Base-by-base conservation (phyloP, 805 yeast species). In the Allodekkera sacchari region DNA sequence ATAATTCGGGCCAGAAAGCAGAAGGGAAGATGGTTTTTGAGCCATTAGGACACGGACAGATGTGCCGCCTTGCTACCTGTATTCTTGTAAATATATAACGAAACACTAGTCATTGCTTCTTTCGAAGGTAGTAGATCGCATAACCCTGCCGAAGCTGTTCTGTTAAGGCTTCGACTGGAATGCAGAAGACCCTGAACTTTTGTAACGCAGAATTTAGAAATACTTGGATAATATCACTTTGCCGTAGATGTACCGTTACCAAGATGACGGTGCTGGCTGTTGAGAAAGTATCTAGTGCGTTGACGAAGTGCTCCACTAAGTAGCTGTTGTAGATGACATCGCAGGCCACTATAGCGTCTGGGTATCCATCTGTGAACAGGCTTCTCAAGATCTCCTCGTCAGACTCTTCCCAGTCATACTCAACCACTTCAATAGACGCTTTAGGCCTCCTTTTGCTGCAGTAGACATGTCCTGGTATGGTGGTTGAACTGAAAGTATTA, bases 1-100 rank as follows among this genome's bases (percentile, higher is more conserved):
- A 72, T 92, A 23, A 59, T 92, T 35, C 71, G 71, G 33, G 71
- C 89, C 53, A 74, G 97, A 59, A 77, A 63, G 48, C 80, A 74
- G 15, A 92, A 92, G 61, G 96, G 96, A 4, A 74, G 97, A 60
- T 88, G 96, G 96, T 87, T 75, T 52, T 61, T 92, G 48, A 66
- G 94, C 27, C 89, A 92, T 49, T 89, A 61, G 22, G n/a, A 12
- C 6, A 18, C 13, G 18, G 7, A 18, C 12, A 6, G 18, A 13
- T 10, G 8, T 30, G 7, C 12, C 11, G 16, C n/a, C 22, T 6
- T 9, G 19, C 15, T 9, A 14, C 6, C 5, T 17, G 4, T 19
- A 13, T 14, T 28, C 18, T 22, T 21, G 24, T 32, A 7, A 17
- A 22, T 22, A 19, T 26, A 24, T 24, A 24, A 24, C 12, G 12